phyloP scores from a whole-genome alignment of 768 basidiomycete species.

The Pleurotus salmoneostramineus region DNA sequence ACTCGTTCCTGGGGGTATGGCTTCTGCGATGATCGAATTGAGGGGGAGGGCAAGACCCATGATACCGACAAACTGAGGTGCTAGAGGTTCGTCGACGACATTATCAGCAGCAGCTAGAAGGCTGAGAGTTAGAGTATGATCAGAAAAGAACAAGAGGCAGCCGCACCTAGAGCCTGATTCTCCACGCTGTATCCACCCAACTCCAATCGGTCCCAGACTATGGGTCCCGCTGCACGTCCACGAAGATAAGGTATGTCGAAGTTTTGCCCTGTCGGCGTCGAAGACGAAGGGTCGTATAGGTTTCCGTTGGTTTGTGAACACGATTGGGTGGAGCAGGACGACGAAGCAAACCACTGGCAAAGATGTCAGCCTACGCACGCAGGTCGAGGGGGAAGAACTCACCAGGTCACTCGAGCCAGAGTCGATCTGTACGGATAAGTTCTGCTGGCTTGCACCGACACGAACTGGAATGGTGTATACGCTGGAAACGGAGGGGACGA shows the following conservation, averaged over 20 bases:
- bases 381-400: slow-evolving; percentile 14
- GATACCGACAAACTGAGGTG: slow-evolving; percentile 56
- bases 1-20: slow-evolving; percentile 42
- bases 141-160: not conserved
- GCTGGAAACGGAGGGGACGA: slow-evolving; percentile 26
- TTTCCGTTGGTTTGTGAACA: slow-evolving; percentile 45
- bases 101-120: slow-evolving; percentile 51
- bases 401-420: slow-evolving; percentile 83
- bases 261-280: slow-evolving; percentile 33
- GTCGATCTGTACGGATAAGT: slow-evolving; percentile 68
- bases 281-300: slow-evolving; percentile 52
- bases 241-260: slow-evolving; percentile 58
- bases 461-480: slow-evolving; percentile 60
- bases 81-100: slow-evolving; percentile 56
- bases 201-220: slow-evolving; percentile 65
- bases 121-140: not conserved
- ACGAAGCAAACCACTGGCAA: slow-evolving; percentile 72
- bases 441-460: slow-evolving; percentile 48
- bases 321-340: slow-evolving; percentile 50
- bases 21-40: slow-evolving; percentile 60
- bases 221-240: slow-evolving; percentile 55
- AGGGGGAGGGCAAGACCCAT: slow-evolving; percentile 73
- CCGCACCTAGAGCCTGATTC: slow-evolving; percentile 68
- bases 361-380: not conserved
- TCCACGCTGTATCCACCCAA: slow-evolving; percentile 62